These are phyloP conservation scores for Eremothecium coryli DNA, from an alignment of 1,139 yeast species.

Conservation along the genomic window DNA sequence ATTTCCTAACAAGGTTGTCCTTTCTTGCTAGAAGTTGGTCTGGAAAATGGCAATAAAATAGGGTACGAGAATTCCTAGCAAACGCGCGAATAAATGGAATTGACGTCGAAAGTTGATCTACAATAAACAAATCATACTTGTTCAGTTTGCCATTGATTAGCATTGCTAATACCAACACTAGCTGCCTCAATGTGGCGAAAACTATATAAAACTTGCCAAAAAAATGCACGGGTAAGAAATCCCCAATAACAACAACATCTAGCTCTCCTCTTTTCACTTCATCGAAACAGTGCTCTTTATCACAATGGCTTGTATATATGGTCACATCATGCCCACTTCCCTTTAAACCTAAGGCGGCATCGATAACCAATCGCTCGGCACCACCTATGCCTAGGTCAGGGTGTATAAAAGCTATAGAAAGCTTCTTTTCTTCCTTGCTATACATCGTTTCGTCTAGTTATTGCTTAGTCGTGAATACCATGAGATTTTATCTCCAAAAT, in stretches of 20 bases:
- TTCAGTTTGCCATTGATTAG: slow-evolving; percentile 41
- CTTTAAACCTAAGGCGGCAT: slow-evolving; percentile 85
- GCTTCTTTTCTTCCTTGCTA: slow-evolving; percentile 7
- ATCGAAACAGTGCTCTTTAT: slow-evolving; percentile 76
- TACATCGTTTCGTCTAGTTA: too few species aligned
- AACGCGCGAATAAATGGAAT: slow-evolving; percentile 61
- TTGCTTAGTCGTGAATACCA: too few species aligned
- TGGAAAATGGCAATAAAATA: slow-evolving; percentile 95
- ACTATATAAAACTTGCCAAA: slow-evolving; percentile 63
- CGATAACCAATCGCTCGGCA: slow-evolving; percentile 91
- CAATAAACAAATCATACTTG: slow-evolving; percentile 60
- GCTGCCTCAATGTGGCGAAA: slow-evolving; percentile 77
- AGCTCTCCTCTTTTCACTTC: slow-evolving; percentile 57
- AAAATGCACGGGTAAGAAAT: slow-evolving; percentile 63
- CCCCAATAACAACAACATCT: slow-evolving; percentile 68
- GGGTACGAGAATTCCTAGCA: slow-evolving; percentile 36
- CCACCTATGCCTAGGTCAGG: slow-evolving; percentile 98
- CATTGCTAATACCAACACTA: slow-evolving; percentile 50
- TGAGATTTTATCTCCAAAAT: too few species aligned
- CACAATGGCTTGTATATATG: slow-evolving; percentile 85
- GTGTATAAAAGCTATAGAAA: slow-evolving; percentile 76
- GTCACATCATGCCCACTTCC: slow-evolving; percentile 54
- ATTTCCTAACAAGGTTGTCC: slow-evolving; percentile 42
- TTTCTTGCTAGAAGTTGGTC: slow-evolving; percentile 70
- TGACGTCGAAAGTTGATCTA: slow-evolving; percentile 84